phyloP scores from a whole-genome alignment of 768 basidiomycete genomes.

The Termitomyces sp. region DNA sequence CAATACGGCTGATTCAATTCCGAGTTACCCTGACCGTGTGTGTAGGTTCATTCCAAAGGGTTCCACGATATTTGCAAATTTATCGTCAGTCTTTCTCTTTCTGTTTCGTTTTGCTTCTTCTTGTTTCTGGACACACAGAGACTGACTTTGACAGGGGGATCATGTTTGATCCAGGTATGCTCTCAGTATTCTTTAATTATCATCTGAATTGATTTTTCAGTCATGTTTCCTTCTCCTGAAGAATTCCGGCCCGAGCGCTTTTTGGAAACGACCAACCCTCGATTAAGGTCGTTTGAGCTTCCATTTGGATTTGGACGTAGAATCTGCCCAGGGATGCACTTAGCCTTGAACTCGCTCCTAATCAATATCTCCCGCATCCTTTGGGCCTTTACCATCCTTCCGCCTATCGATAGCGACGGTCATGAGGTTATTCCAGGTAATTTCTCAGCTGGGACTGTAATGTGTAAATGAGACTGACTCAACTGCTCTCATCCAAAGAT shows the following conservation, averaged over 20 bases:
- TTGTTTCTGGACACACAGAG: background rate
- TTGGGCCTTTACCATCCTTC: conserved; percentile 28
- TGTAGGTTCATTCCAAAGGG: conserved; percentile 9
- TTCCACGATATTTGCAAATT: conserved; percentile 9
- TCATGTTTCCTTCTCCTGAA: conserved; percentile 5
- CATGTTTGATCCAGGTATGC: conserved; percentile 10
- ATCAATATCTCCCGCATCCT: conserved; percentile 30
- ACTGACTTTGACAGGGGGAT: background rate
- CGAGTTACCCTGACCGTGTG: background rate
- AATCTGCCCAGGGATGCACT: conserved; percentile 31
- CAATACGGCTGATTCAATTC: background rate
- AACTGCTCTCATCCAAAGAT: conserved; percentile 12
- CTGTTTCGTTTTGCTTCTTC: background rate
- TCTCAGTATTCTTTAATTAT: background rate
- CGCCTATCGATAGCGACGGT: conserved; percentile 7
- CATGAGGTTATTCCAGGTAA: conserved; percentile 10
- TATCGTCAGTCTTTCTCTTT: background rate
- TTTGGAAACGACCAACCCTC: conserved; percentile 5
- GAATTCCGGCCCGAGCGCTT: conserved; percentile 19
- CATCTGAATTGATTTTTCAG: background rate
- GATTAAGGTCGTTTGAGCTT: conserved; percentile 11
- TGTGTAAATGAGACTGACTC: background rate
- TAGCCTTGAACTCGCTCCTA: conserved; percentile 28
- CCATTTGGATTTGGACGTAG: conserved; percentile 37
- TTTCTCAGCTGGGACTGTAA: background rate